phyloP scores from a whole-genome alignment of 2,329 filamentous ascomycete species.

The Penicillium janthinellum region DNA sequence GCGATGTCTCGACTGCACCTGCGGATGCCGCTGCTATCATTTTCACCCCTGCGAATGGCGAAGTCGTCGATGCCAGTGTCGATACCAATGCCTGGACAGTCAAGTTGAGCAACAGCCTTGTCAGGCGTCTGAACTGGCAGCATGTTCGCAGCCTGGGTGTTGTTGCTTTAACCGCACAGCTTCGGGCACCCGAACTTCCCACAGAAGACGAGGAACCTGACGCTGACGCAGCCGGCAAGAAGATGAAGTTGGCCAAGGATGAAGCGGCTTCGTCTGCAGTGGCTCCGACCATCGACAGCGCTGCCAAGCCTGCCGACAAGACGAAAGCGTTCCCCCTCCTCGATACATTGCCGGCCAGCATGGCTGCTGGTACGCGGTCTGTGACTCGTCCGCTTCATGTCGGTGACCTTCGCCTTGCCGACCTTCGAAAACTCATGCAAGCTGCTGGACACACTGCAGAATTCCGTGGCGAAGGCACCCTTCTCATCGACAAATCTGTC shows the following conservation, averaged over 20 bases:
- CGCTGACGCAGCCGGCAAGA: slow-evolving; percentile 51
- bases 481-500: slow-evolving; percentile 85
- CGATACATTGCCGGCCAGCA: slow-evolving; percentile 59
- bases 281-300: slow-evolving; percentile 22
- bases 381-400: slow-evolving; percentile 89
- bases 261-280: slow-evolving; percentile 41
- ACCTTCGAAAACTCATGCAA: slow-evolving; percentile 82
- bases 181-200: slow-evolving; percentile 54
- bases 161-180: slow-evolving; percentile 81
- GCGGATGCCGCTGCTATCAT: slow-evolving; percentile 64
- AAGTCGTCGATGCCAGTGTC: slow-evolving; percentile 82
- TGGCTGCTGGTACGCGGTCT: slow-evolving; percentile 73
- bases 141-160: slow-evolving; percentile 86
- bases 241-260: slow-evolving; percentile 53
- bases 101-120: slow-evolving; percentile 80
- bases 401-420: slow-evolving; percentile 85
- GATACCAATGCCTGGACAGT: slow-evolving; percentile 98
- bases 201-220: slow-evolving; percentile 39
- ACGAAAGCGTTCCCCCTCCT: slow-evolving; percentile 53
- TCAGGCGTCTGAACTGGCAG: slow-evolving; percentile 91
- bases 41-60: slow-evolving; percentile 76
- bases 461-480: slow-evolving; percentile 87
- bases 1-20: slow-evolving; percentile 39
- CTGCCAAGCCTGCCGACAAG: slow-evolving; percentile 28
- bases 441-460: slow-evolving; percentile 81